phyloP scores from a whole-genome alignment of 1,284 basidiomycete genomes.

The Chalciporus sp. region DNA sequence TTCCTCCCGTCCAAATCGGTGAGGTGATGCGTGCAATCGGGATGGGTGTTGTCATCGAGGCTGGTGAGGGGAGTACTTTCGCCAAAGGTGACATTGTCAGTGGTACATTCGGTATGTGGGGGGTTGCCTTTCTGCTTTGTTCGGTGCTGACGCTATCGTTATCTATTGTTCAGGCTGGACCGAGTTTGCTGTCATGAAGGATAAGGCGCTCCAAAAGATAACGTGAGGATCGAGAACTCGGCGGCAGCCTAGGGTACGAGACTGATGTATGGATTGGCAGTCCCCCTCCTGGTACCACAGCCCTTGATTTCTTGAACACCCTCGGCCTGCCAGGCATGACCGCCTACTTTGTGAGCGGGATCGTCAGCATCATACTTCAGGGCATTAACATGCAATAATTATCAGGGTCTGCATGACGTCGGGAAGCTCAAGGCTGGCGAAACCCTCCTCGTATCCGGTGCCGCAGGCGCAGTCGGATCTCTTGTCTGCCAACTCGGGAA shows the following conservation, averaged over 20 bases:
- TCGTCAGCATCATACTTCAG: neutral
- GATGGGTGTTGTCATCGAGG: constrained; percentile 69
- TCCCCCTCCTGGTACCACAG: constrained; percentile 53
- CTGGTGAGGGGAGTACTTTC: constrained; percentile 55
- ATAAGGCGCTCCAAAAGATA: constrained; percentile 53
- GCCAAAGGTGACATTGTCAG: constrained; percentile 69
- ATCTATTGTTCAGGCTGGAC: constrained; percentile 62
- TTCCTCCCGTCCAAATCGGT: constrained; percentile 78
- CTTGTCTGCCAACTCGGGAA: constrained; percentile 80
- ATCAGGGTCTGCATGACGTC: constrained; percentile 79
- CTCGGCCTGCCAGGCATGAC: constrained; percentile 78
- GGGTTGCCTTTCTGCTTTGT: neutral
- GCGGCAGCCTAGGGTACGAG: neutral
- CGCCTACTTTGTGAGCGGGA: constrained; percentile 71
- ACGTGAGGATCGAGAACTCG: constrained; percentile 24
- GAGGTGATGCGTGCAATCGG: constrained; percentile 80
- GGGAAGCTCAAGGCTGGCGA: constrained; percentile 82
- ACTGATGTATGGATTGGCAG: constrained; percentile 35
- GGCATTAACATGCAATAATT: constrained; percentile 3
- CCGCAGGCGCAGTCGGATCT: constrained; percentile 85
- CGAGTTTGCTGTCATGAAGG: constrained; percentile 70
- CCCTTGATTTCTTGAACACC: constrained; percentile 78
- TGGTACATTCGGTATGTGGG: constrained; percentile 56
- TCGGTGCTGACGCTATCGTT: constrained; percentile 1
- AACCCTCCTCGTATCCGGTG: constrained; percentile 83